Evolutionary conservation across 192 early-diverging fungal genomes (phyloP), one percentile per base, ranked within the genome.

Genomic region (Lunasporangiospora selenospora): DNA sequence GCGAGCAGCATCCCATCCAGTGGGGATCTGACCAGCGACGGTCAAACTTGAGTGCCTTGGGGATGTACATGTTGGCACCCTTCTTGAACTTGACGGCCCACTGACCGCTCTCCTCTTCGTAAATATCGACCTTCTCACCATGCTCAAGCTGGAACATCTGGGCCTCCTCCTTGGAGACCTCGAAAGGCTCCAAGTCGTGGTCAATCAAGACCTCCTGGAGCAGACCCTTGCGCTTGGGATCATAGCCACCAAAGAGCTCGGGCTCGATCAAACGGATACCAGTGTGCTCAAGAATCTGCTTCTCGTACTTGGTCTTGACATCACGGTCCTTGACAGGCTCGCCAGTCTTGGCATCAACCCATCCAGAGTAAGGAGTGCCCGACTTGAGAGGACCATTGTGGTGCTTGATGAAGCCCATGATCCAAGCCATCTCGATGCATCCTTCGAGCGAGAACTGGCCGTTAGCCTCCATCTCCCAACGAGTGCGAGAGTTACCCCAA

Each of bases 341-440:
- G 42, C 78, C 80, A 45, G 93, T 87, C 75, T 89, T 89, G 55
- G 85, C 88, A 77, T 98, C 96, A 29, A 95, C 85, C 96, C 96
- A 98, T 48, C 96, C 96, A 75, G 89, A 85, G 85, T 94, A 96
- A 50, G 85, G 82, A 33, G 83, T 32, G 26, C 81, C 83, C 67
- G 89, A 87, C 78, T 94, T 92, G 54, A 96, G 83, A 26, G 85
- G 83, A 42, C 94, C 94, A 55, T 89, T 89, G 75, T 88, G 87
- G 67, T 92, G 93, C 75, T 88, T 92, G 80, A 98, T 94, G 57
- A 90, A 89, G 40, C 93, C 93, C 96, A 98, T 96, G 78, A 98
- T 92, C 93, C 96, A 95, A 8, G 96, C 93, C 88, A 98, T 89
- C 77, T 98, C 96, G 63, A 98, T 94, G 75, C 92, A 95, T 16